Base-by-base conservation (phyloP, 352 stramenopile genomes). In the Phytophthora idaei region DNA sequence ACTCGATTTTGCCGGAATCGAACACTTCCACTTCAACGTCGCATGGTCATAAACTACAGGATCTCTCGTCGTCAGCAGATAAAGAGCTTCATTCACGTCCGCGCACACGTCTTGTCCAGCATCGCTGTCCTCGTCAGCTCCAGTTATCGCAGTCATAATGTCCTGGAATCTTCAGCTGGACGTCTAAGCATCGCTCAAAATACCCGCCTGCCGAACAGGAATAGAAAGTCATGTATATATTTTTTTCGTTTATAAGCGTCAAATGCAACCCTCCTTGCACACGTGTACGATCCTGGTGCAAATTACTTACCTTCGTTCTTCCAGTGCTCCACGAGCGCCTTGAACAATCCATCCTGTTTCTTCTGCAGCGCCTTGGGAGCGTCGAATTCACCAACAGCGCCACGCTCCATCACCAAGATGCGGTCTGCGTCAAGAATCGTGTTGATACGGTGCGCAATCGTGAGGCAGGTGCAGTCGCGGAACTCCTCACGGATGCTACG, bases 391-490 rank as follows among this genome's bases (percentile, higher is more conserved):
- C 81, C 91, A 37, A 99, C 90, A 15, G 67, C 51, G 0, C 97
- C 97, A 67, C 95, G 83, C 51, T 98, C 92, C 78, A 99, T 90
- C 21, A 99, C 96, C 15, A 99, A 77, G 37, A 99, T 94, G 54
- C 89, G 85, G 59, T 99, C 97, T 32, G 90, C 94, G 52, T 99
- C 96, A 63, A 99, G 81, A 68, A 99, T 98, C 12, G 97, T 99
- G 63, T 98, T 97, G 31, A 99, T 85, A n/a, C 97, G 83, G 71
- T 99, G 97, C 7, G 97, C 97, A 65, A 99, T 98, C 5, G 97
- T 99, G 10, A 99, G 78, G 37, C 97, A 87, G 21, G 97, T 99
- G 21, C 86, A 90, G 37, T 97, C 82, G 1, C 67, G 64, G 76
- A 99, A 99, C 52, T 98, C 94, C 49, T 96, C 72, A 27, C 95